phyloP scores from a whole-genome alignment of 1,284 basidiomycete genomes.

The Rhodotorula sp. region DNA sequence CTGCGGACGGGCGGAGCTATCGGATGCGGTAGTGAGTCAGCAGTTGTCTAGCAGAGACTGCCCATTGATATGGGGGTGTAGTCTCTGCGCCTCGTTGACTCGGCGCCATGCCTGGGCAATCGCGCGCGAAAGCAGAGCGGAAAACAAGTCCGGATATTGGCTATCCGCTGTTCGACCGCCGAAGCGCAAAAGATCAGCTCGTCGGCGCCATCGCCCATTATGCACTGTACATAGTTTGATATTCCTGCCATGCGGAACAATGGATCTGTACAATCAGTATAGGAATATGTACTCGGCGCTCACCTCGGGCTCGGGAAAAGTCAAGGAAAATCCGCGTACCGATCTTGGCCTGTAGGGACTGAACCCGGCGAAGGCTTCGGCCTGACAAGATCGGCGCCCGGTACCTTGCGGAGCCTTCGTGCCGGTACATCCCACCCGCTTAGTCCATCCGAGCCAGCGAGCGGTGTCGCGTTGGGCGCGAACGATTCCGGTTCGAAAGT shows the following conservation, averaged over 20 bases:
- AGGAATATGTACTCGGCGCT: too few relatives aligned
- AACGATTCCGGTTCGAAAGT: conserved; percentile 1
- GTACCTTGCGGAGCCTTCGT: too few relatives aligned
- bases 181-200: conserved; percentile 8
- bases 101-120: too few relatives aligned
- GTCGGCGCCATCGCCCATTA: background rate
- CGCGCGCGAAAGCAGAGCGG: too few relatives aligned
- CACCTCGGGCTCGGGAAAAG: background rate
- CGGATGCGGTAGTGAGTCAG: conserved; percentile 26
- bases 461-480: conserved; percentile 21
- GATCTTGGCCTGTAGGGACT: conserved; percentile 16
- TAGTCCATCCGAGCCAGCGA: background rate
- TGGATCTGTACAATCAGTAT: background rate
- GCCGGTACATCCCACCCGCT: too few relatives aligned
- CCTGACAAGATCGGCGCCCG: conserved; percentile 29
- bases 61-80: too few relatives aligned
- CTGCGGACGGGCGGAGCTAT: too few relatives aligned
- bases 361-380: conserved; percentile 23
- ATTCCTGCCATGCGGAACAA: conserved; percentile 14
- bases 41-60: conserved; percentile 26
- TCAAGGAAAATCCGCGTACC: background rate
- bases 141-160: conserved; percentile 21
- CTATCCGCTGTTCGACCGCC: conserved; percentile 28
- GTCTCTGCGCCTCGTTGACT: too few relatives aligned
- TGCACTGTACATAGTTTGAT: conserved; percentile 26